These are phyloP conservation scores for Aureobasidium pullulans DNA, from an alignment of 2,329 filamentous ascomycete genomes.

Conservation along the genomic window DNA sequence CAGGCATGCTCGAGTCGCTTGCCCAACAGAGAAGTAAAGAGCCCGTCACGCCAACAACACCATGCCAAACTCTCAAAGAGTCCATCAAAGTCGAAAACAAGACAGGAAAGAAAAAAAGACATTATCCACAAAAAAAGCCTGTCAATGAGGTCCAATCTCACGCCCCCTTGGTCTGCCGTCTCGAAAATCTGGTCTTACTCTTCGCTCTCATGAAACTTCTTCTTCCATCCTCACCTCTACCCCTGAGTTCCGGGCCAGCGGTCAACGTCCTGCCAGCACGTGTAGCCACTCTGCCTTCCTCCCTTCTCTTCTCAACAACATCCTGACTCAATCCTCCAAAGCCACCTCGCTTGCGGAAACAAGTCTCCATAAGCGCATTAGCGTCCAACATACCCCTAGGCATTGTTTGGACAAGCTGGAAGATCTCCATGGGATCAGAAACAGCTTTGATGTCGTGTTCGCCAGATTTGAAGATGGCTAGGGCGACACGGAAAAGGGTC, in stretches of 20 bases:
- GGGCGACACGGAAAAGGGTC: constrained; percentile 83
- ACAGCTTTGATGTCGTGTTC: constrained; percentile 74
- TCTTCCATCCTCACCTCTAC: not conserved
- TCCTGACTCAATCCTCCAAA: constrained; percentile 77
- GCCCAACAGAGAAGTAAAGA: too few species aligned
- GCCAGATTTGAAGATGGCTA: constrained; percentile 85
- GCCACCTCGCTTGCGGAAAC: constrained; percentile 60
- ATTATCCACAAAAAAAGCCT: not conserved
- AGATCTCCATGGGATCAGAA: constrained; percentile 87
- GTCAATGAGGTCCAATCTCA: not conserved
- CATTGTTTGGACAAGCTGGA: constrained; percentile 84
- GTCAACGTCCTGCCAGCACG: constrained; percentile 14
- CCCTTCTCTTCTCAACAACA: constrained; percentile 67
- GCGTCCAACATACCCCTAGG: constrained; percentile 75
- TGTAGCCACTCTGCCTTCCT: constrained; percentile 45
- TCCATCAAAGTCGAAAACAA: not conserved
- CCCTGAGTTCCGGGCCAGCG: not conserved
- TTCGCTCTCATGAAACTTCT: constrained; percentile 15
- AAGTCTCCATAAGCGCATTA: constrained; percentile 73
- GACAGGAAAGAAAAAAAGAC: not conserved
- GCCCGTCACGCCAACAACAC: not conserved
- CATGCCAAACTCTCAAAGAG: not conserved
- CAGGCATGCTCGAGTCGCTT: too few species aligned
- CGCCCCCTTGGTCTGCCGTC: not conserved
- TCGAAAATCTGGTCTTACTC: constrained; percentile 11